Conservation (phyloP, 495 filamentous ascomycete genomes). For the Penicillium pulvis region DNA sequence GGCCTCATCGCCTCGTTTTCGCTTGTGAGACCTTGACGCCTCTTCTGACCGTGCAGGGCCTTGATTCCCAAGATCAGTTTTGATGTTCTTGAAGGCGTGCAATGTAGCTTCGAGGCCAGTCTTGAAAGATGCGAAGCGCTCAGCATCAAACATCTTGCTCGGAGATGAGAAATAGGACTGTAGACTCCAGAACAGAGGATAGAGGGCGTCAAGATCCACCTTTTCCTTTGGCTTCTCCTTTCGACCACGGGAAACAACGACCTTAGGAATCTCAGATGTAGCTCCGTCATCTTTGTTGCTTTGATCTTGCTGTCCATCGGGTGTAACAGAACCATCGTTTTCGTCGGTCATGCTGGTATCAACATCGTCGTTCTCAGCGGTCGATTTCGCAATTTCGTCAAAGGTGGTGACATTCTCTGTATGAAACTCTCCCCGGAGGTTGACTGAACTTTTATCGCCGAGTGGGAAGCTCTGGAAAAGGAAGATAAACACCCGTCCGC, state of each 20-base stretch:
- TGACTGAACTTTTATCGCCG: constrained; percentile 95
- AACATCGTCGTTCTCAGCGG: constrained; percentile 40
- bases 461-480: constrained; percentile 96
- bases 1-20: constrained; percentile 66
- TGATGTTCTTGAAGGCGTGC: constrained; percentile 73
- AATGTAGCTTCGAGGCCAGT: constrained; percentile 75
- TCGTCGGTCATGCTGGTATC: constrained; percentile 66
- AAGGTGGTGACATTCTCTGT: constrained; percentile 91
- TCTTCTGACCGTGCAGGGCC: constrained; percentile 60
- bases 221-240: constrained; percentile 42
- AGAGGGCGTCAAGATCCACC: constrained; percentile 71
- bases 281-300: constrained; percentile 19
- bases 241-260: constrained; percentile 52
- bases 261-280: constrained; percentile 42
- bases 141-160: constrained; percentile 70
- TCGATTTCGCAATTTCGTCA: constrained; percentile 54
- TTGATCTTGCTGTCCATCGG: constrained; percentile 24
- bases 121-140: constrained; percentile 77
- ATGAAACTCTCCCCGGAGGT: constrained; percentile 94
- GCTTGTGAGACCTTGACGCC: constrained; percentile 63
- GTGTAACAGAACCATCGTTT: constrained; percentile 32
- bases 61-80: constrained; percentile 61
- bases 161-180: constrained; percentile 92
- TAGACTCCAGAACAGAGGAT: constrained; percentile 91
- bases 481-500: constrained; percentile 95